These are phyloP conservation scores for Hortiboletus flavorubellus DNA, from an alignment of 768 basidiomycete genomes.

Conservation along the genomic window DNA sequence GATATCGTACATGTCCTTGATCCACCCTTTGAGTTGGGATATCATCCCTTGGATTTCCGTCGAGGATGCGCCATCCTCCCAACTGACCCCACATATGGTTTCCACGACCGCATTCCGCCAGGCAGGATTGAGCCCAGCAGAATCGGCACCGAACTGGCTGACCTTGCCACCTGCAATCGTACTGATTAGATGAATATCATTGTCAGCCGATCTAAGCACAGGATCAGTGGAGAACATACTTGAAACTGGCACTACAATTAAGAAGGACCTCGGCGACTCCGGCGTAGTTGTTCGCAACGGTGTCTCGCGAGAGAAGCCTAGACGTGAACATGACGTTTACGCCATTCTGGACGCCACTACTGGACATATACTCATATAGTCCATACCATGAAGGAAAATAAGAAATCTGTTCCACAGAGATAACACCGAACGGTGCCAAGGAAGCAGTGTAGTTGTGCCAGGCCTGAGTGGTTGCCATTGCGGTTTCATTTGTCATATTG, in stretches of 20 bases:
- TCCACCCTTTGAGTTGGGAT: conserved; percentile 14
- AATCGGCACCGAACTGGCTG: conserved; percentile 33
- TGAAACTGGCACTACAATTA: neutral
- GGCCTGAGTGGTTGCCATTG: conserved; percentile 33
- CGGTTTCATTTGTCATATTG: conserved; percentile 35
- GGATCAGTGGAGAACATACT: neutral
- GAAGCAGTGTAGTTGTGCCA: conserved; percentile 30
- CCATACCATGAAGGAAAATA: conserved; percentile 9
- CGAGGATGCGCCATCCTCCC: conserved; percentile 23
- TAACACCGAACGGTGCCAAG: conserved; percentile 6
- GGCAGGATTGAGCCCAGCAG: conserved; percentile 44
- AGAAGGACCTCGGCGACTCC: conserved; percentile 5
- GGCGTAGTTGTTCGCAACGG: conserved; percentile 1
- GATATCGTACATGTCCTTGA: conserved; percentile 30
- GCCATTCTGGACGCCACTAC: neutral
- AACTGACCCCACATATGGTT: conserved; percentile 13
- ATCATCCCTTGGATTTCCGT: conserved; percentile 13
- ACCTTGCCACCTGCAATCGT: conserved; percentile 44
- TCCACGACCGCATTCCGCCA: conserved; percentile 44
- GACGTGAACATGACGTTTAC: conserved; percentile 1
- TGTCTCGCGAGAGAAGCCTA: conserved; percentile 11
- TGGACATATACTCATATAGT: neutral
- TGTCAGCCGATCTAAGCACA: neutral
- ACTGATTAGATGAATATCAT: conserved; percentile 19
- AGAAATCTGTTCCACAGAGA: neutral